These are phyloP conservation scores for Ichthyophthirius multifiliis DNA, from an alignment of 169 alveolate species.

Conservation along the genomic window DNA sequence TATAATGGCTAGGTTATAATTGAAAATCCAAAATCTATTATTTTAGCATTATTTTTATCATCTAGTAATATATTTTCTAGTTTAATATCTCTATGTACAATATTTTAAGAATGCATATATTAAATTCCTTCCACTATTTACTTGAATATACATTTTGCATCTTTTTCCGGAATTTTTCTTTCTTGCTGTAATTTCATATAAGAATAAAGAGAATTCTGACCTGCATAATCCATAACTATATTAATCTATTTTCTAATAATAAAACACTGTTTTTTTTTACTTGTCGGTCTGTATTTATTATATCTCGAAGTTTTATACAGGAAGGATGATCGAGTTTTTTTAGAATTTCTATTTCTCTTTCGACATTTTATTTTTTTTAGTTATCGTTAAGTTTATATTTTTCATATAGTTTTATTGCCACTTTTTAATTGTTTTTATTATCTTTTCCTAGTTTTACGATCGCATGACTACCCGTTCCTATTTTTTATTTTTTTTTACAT, in stretches of 20 bases:
- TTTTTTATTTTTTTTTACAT: conserved; percentile 16
- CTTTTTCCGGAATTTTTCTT: conserved; percentile 68
- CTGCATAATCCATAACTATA: conserved; percentile 54
- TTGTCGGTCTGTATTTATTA: conserved; percentile 55
- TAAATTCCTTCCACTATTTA: conserved; percentile 54
- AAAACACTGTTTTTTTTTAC: neutral
- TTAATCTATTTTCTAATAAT: conserved; percentile 28
- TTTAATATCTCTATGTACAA: conserved; percentile 70
- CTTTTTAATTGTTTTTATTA: conserved; percentile 45
- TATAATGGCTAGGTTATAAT: conserved; percentile 62
- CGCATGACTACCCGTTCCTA: conserved; percentile 69
- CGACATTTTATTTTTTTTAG: conserved; percentile 58
- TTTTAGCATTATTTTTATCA: conserved; percentile 62
- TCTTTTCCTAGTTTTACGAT: conserved; percentile 51
- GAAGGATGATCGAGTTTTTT: conserved; percentile 65
- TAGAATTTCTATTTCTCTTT: conserved; percentile 69
- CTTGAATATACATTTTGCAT: conserved; percentile 60
- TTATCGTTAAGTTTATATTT: conserved; percentile 60
- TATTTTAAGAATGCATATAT: conserved; percentile 49
- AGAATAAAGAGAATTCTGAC: conserved; percentile 28
- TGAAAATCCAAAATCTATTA: conserved; percentile 89
- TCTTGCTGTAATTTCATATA: conserved; percentile 46
- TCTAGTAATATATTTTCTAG: conserved; percentile 74
- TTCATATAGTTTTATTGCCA: conserved; percentile 67
- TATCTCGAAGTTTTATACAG: conserved; percentile 53